A percentile compares a stretch with the other conserved stretches of the same genome.
phyloP scores from a whole-genome alignment of 2,329 filamentous ascomycete species.

The Torrubiellomyces zombiae region DNA sequence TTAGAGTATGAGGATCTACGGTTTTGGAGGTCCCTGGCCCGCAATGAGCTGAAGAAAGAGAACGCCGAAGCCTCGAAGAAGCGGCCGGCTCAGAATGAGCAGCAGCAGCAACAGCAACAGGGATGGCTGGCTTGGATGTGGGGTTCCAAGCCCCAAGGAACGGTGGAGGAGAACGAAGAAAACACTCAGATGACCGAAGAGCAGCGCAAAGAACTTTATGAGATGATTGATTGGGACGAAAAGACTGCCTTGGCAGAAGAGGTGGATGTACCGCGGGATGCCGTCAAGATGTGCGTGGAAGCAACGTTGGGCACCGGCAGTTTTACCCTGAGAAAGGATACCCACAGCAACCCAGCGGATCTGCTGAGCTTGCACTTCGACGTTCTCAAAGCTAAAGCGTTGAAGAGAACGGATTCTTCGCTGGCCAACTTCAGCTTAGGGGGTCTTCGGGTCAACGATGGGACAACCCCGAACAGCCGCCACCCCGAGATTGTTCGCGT shows the following conservation, averaged over 20 bases:
- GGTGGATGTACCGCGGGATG: slow-evolving; percentile 79
- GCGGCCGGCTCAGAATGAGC: slow-evolving; percentile 35
- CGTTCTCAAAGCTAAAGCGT: slow-evolving; percentile 74
- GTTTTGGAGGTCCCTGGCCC: slow-evolving; percentile 89
- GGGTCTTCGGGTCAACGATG: slow-evolving; percentile 86
- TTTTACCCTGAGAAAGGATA: slow-evolving; percentile 76
- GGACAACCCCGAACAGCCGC: slow-evolving; percentile 77
- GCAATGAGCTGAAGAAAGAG: slow-evolving; percentile 90
- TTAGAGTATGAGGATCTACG: slow-evolving; percentile 86
- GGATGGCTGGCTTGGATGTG: slow-evolving; percentile 88
- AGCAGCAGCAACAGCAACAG: slow-evolving; percentile 57
- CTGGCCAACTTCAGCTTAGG: slow-evolving; percentile 80
- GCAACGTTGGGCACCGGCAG: slow-evolving; percentile 88
- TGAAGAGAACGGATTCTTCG: slow-evolving; percentile 82
- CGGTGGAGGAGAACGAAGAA: slow-evolving; percentile 44
- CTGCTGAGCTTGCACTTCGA: slow-evolving; percentile 89
- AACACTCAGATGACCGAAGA: slow-evolving; percentile 85
- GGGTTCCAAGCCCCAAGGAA: slow-evolving; percentile 54
- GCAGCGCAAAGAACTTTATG: slow-evolving; percentile 89
- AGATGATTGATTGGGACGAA: slow-evolving; percentile 97
- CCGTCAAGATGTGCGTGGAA: slow-evolving; percentile 83
- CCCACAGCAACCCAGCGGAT: slow-evolving; percentile 45
- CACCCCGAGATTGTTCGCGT: slow-evolving; percentile 93
- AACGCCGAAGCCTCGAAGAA: slow-evolving; percentile 75
- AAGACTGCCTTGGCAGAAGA: slow-evolving; percentile 78